Evolutionary conservation across 2,329 filamentous ascomycete species (phyloP), one percentile per base, ranked within the genome.

Genomic region (Aspergillus jensenii): DNA sequence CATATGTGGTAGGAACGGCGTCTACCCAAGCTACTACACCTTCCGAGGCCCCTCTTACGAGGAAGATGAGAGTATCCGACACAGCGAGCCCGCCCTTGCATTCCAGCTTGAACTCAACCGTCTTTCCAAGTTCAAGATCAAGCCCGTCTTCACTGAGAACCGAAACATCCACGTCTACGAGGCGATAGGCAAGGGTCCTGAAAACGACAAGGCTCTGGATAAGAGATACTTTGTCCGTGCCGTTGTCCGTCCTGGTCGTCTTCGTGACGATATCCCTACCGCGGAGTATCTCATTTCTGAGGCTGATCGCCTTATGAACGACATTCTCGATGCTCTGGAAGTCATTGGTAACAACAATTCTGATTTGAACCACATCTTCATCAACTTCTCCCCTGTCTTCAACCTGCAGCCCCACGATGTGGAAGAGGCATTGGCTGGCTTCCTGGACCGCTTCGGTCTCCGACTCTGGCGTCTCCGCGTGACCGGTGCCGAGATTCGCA

Each of bases 261-360:
- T 99, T 55, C 89, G 93, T 67, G 95, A 99, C 71, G 93, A 98
- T 78, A 98, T 99, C 61, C 93, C 95, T 39, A 98, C 93, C n/a
- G 91, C 91, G 1, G 95, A 99, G 78, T 99, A 99, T 79, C 86
- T 99, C 74, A 96, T 96, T 68, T 97, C 93, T 0, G 95, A 99
- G 81, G 93, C 93, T 40, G 93, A 99, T 72, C 89, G 95, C 63
- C 84, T 98, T 68, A 93, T 99, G 85, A 98, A 91, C 74, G 95
- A 99, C 73, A 98, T 99, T 70, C 87, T 98, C 52, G 95, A 99
- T 73, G 95, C 95, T 45, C 83, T 99, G 58, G 95, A 99, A 83
- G 97, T 99, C 68, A 96, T 97, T 72, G 95, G 95, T 72, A 97
- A 96, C 84, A 98, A 97, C 82, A 96, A 96, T 81, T 96, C 95